Conservation (phyloP, 306 rosid species). For the Quercus glauca region DNA sequence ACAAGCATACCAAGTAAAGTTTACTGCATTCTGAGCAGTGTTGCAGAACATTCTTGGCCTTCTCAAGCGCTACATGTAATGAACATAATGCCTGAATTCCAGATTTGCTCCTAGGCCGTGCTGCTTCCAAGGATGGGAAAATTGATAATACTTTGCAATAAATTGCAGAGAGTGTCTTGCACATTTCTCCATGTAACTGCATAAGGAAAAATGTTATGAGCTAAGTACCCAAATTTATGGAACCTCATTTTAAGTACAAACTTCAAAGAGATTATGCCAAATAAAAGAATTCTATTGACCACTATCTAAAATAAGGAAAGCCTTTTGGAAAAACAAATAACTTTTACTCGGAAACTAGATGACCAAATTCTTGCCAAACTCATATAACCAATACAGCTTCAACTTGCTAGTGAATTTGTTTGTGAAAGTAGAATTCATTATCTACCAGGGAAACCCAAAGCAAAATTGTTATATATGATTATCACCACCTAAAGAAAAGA, state of each 20-base stretch:
- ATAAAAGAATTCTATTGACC: background rate
- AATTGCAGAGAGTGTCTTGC: constrained; percentile 75
- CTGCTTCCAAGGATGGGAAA: constrained; percentile 94
- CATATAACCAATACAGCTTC: background rate
- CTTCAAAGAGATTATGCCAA: background rate
- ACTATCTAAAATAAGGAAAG: background rate
- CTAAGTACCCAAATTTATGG: background rate
- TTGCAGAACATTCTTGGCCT: constrained; percentile 80
- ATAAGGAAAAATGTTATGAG: constrained; percentile 17
- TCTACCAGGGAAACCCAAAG: background rate
- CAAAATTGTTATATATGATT: background rate
- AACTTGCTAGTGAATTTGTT: background rate
- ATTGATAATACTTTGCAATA: constrained; percentile 75
- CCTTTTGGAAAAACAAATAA: background rate
- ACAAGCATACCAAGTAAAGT: constrained; percentile 78
- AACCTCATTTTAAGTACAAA: background rate
- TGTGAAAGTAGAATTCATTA: background rate
- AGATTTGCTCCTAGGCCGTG: constrained; percentile 92
- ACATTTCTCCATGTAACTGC: constrained; percentile 94
- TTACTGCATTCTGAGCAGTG: constrained; percentile 93
- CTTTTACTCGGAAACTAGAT: background rate
- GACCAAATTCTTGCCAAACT: background rate
- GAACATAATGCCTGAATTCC: constrained; percentile 97
- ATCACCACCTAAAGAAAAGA: background rate
- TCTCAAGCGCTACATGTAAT: constrained; percentile 88